Percentiles rank a stretch among this genome's conserved stretches.
phyloP scores from a whole-genome alignment of 371 early-diverging fungal species.

The Mortierella sp. region DNA sequence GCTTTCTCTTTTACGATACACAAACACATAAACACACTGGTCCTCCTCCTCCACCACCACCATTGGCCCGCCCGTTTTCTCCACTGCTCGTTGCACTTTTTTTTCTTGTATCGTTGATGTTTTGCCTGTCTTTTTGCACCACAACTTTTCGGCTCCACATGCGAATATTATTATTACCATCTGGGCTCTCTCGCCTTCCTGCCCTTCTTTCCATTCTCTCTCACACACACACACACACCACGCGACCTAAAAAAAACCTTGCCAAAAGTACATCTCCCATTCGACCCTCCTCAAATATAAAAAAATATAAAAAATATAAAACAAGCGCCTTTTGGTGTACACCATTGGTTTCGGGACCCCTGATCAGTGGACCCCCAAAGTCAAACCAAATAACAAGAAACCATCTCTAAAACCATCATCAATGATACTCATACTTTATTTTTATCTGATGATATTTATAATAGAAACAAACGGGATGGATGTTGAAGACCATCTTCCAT shows the following conservation, averaged over 20 bases:
- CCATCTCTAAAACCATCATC: neutral
- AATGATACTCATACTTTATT: neutral
- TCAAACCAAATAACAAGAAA: neutral
- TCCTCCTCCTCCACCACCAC: no score
- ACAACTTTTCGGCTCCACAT: constrained; percentile 9
- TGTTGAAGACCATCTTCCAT: constrained; percentile 90
- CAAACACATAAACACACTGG: neutral
- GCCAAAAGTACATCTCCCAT: neutral
- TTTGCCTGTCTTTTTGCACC: neutral
- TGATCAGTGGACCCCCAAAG: neutral
- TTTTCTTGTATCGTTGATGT: neutral
- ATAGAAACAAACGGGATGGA: constrained; percentile 89
- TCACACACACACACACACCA: constrained; percentile 3
- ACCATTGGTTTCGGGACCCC: neutral
- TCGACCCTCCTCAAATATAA: neutral
- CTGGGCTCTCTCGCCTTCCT: constrained; percentile 9
- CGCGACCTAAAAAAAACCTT: constrained; percentile 4
- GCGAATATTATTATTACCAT: constrained; percentile 11
- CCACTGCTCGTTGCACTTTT: neutral
- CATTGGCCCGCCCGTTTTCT: neutral
- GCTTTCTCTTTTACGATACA: neutral
- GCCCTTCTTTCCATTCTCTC: constrained; percentile 1
- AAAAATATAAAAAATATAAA: no score
- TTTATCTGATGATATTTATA: neutral
- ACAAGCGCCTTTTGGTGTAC: no score